Percentiles rank a stretch among this genome's conserved stretches.
Evolutionary conservation across 2,329 filamentous ascomycete species (phyloP).

Genomic region (Fusarium sarcochroum): DNA sequence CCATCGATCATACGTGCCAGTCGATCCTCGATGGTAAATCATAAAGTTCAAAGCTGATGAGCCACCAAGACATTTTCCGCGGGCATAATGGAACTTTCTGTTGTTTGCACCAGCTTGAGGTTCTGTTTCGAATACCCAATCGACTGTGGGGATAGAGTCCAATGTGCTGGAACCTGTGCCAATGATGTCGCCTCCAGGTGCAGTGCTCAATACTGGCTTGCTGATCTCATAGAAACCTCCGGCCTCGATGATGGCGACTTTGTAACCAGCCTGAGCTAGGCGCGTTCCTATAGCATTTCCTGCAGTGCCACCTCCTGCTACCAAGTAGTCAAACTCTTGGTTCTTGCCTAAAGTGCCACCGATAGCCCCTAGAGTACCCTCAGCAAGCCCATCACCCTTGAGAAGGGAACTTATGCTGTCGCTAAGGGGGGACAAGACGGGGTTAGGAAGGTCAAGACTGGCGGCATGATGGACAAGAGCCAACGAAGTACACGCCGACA

Average conservation of each 20-base stretch:
- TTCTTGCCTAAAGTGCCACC: too few relatives aligned
- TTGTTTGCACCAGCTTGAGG: background rate
- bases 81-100: constrained; percentile 7
- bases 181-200: constrained; percentile 6
- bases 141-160: background rate
- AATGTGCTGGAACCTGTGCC: background rate
- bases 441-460: too few relatives aligned
- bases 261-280: background rate
- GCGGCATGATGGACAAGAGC: too few relatives aligned
- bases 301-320: constrained; percentile 9
- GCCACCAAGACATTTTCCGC: background rate
- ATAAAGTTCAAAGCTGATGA: constrained; percentile 9
- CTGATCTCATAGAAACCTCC: constrained; percentile 13
- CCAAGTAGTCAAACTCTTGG: constrained; percentile 7
- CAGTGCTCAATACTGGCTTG: constrained; percentile 3
- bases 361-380: too few relatives aligned
- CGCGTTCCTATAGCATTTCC: background rate
- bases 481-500: too few relatives aligned
- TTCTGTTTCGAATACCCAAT: background rate
- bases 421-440: too few relatives aligned
- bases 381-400: too few relatives aligned
- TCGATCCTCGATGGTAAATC: constrained; percentile 8
- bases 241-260: constrained; percentile 5
- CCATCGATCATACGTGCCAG: background rate
- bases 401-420: too few relatives aligned